Conservation (phyloP, 2,329 filamentous ascomycete species). For the Aspergillus pseudoglaucus region DNA sequence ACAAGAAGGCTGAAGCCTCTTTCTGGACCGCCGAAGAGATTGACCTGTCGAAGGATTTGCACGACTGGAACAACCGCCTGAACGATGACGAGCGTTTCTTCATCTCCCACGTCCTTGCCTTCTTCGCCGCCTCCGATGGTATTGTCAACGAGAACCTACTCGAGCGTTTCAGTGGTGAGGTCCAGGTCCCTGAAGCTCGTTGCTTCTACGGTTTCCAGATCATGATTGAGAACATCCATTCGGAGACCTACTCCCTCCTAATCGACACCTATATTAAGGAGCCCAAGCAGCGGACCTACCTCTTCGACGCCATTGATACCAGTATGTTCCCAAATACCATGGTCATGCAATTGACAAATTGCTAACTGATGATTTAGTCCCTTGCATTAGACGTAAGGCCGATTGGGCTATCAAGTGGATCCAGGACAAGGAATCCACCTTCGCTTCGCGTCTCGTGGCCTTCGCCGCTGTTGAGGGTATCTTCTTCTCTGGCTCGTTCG, state of each 20-base stretch:
- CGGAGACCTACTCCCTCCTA: conserved; percentile 96
- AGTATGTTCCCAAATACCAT: conserved; percentile 52
- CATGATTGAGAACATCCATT: conserved; percentile 99
- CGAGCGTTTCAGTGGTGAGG: conserved; percentile 93
- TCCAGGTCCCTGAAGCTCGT: conserved; percentile 93
- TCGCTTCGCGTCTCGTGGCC: conserved; percentile 89
- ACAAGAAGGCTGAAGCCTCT: conserved; percentile 99
- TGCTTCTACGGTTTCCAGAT: conserved; percentile 99
- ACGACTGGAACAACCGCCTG: conserved; percentile 98
- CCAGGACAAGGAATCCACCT: conserved; percentile 84
- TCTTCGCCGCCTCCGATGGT: conserved; percentile 97
- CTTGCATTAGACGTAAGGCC: conserved; percentile 96
- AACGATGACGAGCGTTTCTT: conserved; percentile 98
- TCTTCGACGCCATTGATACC: conserved; percentile 98
- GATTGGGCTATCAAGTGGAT: conserved; percentile 98
- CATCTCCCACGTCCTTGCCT: conserved; percentile 95
- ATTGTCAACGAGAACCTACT: conserved; percentile 99
- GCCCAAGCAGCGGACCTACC: conserved; percentile 82
- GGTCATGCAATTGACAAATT: conserved; percentile 1
- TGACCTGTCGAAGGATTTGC: conserved; percentile 95
- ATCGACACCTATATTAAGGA: conserved; percentile 99
- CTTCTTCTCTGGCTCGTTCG: conserved; percentile 98
- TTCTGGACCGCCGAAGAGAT: conserved; percentile 99
- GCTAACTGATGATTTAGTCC: conserved; percentile 52
- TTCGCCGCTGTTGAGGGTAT: conserved; percentile 98